Conservation (phyloP, 768 basidiomycete genomes). For the Trametes cingulata region DNA sequence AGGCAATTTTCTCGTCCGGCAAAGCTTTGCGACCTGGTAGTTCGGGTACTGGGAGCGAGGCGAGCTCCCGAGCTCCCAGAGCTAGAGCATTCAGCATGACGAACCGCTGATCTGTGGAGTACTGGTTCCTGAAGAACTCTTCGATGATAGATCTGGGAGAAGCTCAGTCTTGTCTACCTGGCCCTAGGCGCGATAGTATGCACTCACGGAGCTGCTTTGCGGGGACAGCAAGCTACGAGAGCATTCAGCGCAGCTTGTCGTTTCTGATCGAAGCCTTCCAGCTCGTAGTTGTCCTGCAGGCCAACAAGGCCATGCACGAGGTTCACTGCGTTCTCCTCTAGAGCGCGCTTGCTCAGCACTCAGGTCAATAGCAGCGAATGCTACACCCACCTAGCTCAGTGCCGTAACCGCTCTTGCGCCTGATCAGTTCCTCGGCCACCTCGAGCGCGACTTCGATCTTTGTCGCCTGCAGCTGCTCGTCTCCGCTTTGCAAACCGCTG, state of each 20-base stretch:
- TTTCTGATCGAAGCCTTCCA: conserved; percentile 73
- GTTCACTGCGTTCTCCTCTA: conserved; percentile 90
- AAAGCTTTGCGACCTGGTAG: conserved; percentile 16
- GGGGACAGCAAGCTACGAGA: conserved; percentile 77
- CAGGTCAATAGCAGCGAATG: background rate
- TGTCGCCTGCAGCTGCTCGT: conserved; percentile 69
- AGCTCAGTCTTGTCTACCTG: background rate
- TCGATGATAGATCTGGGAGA: conserved; percentile 72
- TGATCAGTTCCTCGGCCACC: conserved; percentile 78
- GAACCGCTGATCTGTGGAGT: conserved; percentile 83
- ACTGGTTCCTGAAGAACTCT: conserved; percentile 93
- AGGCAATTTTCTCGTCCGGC: conserved; percentile 43
- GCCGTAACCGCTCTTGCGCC: conserved; percentile 83
- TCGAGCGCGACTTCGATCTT: conserved; percentile 79
- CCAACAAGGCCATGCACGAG: conserved; percentile 71
- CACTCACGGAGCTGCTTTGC: conserved; percentile 78
- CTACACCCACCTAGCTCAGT: conserved; percentile 75
- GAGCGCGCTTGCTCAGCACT: background rate
- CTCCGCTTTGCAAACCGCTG: conserved; percentile 48
- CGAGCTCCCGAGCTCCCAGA: conserved; percentile 83
- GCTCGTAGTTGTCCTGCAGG: conserved; percentile 83
- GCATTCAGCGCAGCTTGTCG: conserved; percentile 79
- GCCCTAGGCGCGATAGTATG: background rate
- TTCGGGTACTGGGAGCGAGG: conserved; percentile 40
- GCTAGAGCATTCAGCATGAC: conserved; percentile 86